Evolutionary conservation across 192 early-diverging fungal species (phyloP), one percentile per base, ranked within the genome.

Genomic region (Coemansia sp.): DNA sequence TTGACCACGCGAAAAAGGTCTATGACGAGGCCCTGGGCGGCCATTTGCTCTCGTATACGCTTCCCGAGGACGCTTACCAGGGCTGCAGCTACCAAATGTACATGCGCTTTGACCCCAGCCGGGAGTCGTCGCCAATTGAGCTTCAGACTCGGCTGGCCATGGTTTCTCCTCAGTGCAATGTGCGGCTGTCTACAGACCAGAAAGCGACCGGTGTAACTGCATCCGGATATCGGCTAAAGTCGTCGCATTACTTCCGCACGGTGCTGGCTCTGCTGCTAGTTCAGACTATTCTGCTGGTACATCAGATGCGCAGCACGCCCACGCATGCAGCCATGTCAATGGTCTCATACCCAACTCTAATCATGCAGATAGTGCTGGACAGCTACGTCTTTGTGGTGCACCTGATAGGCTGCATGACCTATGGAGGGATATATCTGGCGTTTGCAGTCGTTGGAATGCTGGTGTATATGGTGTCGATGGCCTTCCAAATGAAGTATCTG

Each of bases 401-500:
- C 63, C 61, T 86, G 23, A 79, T 87, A 9, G 81, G 79, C 0
- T 80, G 82, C 6, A 62, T 84, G 33, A 57, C 84, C 4, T 59
- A 83, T 12, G 79, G 79, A 43, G 59, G 53, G 58, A 30, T 46
- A 46, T 88, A 85, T 51, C 53, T 89, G 10, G 79, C 83, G 9
- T 84, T 86, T 59, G 79, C 76, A 2, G 72, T 80, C 2, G 81
- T 81, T 0, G 70, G 84, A 6, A 85, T 89, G 42, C 78, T 87
- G 33, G 79, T 81, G 7, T 91, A 88, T 63, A 68, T 82, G 15
- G 49, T 88, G 53, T 80, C 87, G 3, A 82, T 86, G n/a, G 79
- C 86, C 16, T 82, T 87, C 53, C 83, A 79, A 7, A 83, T 89
- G 74, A 78, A 85, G 14, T 91, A 92, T 49, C 63, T 92, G 35